Evolutionary conservation across 2,329 filamentous ascomycete genomes (phyloP), one percentile per base, ranked within the genome.

Genomic region (Clonostachys rosea): DNA sequence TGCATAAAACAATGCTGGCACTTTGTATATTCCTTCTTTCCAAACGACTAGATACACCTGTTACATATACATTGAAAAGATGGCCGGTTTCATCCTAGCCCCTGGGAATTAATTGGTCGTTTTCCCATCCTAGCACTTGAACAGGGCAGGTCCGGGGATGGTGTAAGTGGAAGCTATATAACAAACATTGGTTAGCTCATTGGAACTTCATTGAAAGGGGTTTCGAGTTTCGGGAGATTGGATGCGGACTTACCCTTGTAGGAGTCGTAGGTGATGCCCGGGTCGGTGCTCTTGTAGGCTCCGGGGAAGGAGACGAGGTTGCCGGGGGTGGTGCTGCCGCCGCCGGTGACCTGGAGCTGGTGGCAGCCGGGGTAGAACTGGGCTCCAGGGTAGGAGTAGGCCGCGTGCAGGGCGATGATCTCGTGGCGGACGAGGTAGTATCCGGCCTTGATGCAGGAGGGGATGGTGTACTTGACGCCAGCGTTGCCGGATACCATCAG

Each of bases 371-470:
- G 77, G 55, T 81, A 81, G 59, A 79, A 74, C 54, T 81, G 78
- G 1, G 73, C 76, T 16, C 78, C 78, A 1, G 75, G 75, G 54
- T 78, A 78, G 6, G 58, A 41, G 47, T 61, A 70, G 14, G 66
- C 67, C 4, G 73, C 54, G 59, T 80, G 77, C 44, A 81, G 67
- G 5, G 77, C 78, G 50, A 80, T 73, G 55, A 78, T 72, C 59
- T 81, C 78, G 54, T 81, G 78, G 43, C 78, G 75, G 20, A 81
- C 76, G 47, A 81, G 73, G 60, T 81, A 81, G 67, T 76, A 76
- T 2, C 78, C 78, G 1, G 70, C 61, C 40, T 69, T 64, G 37
- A 81, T 65, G 61, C 73, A 79, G 13, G 64, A 63, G 5, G 78
- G 78, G 52, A 81, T 75, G n/a, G 70, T 77, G 65, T 80, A 81